Percentiles rank a stretch among this genome's conserved stretches.
Conservation (phyloP, 352 stramenopile genomes). For the Phytopythium aichiense region DNA sequence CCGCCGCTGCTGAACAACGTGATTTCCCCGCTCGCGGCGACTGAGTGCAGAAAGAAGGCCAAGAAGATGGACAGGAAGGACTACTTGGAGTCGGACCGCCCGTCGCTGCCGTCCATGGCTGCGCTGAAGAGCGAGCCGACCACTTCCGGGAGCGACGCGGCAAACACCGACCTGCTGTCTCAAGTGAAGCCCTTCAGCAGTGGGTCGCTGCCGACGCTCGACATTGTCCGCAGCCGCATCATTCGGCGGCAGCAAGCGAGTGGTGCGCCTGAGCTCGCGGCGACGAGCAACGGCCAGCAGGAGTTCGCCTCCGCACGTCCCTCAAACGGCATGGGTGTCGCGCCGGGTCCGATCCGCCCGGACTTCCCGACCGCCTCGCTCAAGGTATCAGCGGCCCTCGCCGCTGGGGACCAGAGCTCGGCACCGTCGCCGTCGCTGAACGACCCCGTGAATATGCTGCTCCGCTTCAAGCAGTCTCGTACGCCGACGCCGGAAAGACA, state of each 20-base stretch:
- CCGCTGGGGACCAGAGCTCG: constrained; percentile 10
- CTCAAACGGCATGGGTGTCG: background rate
- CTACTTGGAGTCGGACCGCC: constrained; percentile 14
- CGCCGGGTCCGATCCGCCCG: background rate
- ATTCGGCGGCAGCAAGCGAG: constrained; percentile 43
- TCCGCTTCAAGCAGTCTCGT: constrained; percentile 75
- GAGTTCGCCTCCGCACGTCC: background rate
- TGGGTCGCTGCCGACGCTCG: constrained; percentile 40
- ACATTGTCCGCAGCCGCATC: constrained; percentile 62
- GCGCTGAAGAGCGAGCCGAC: background rate
- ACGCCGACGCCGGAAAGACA: constrained; percentile 16
- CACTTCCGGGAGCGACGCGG: background rate
- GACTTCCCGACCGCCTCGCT: background rate
- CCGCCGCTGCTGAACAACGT: constrained; percentile 50
- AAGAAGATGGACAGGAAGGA: constrained; percentile 61
- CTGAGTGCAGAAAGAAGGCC: constrained; percentile 65
- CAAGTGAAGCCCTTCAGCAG: background rate
- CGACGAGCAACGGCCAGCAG: background rate
- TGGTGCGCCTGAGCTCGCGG: constrained; percentile 8
- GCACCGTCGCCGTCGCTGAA: constrained; percentile 59
- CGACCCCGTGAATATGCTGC: constrained; percentile 69
- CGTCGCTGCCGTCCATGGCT: background rate
- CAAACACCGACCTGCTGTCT: background rate
- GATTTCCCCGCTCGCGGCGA: constrained; percentile 64
- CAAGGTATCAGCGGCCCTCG: background rate